Evolutionary conservation across 2,329 filamentous ascomycete species (phyloP).

Genomic region (Aspergillus caelatus): DNA sequence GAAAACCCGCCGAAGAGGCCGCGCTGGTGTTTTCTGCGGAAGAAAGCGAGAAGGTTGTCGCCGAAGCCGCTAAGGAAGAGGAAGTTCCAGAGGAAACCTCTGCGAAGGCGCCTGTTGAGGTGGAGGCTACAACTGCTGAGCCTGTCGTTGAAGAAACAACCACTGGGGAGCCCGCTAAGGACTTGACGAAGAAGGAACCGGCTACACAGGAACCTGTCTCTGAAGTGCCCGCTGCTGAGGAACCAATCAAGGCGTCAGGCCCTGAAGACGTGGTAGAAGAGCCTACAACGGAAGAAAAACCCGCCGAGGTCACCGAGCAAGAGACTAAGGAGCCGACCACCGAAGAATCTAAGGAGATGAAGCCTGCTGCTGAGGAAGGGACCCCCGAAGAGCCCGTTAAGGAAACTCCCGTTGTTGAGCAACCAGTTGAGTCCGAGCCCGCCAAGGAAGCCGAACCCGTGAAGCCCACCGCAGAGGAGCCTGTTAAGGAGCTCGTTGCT

Average conservation of each 20-base stretch:
- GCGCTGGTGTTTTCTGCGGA: constrained; percentile 8
- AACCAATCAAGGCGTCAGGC: constrained; percentile 3
- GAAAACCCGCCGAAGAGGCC: constrained; percentile 11
- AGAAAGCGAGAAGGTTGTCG: constrained; percentile 3
- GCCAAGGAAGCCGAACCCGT: constrained; percentile 12
- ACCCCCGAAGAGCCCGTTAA: constrained; percentile 4
- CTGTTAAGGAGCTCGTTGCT: constrained; percentile 8
- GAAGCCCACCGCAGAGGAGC: constrained; percentile 8
- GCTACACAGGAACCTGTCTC: not conserved
- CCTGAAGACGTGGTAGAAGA: not conserved
- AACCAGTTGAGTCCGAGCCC: constrained; percentile 7
- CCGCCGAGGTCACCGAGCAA: constrained; percentile 3
- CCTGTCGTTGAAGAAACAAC: constrained; percentile 8
- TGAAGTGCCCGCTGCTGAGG: constrained; percentile 8
- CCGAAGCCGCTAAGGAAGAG: constrained; percentile 6
- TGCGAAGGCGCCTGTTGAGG: constrained; percentile 1
- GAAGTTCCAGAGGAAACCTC: not conserved
- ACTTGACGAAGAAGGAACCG: constrained; percentile 1
- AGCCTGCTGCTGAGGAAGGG: constrained; percentile 1
- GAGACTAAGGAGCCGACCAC: constrained; percentile 4
- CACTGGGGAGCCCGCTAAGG: constrained; percentile 9
- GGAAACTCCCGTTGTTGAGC: constrained; percentile 5
- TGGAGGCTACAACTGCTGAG: constrained; percentile 8
- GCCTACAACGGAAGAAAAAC: not conserved
- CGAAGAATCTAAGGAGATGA: constrained; percentile 8